Conservation (phyloP, 148 eudicot genomes). For the Dysphania ambrosioides region DNA sequence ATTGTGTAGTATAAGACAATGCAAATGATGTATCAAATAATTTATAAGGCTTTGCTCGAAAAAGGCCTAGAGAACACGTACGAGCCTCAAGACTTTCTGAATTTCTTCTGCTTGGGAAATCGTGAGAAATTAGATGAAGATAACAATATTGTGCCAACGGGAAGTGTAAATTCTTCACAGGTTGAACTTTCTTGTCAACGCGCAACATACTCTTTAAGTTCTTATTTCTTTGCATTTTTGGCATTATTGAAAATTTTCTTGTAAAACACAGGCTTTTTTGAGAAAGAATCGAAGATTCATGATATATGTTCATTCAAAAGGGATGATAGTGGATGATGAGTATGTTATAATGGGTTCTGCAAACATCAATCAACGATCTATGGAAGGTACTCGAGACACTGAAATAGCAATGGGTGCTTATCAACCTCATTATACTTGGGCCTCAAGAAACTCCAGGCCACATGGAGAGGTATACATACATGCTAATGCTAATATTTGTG, state of each 20-base stretch:
- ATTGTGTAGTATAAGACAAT: conserved; percentile 86
- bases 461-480: conserved; percentile 60
- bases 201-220: not conserved
- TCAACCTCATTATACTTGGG: conserved; percentile 83
- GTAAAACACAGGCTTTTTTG: conserved; percentile 40
- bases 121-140: conserved; percentile 44
- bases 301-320: conserved; percentile 93
- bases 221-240: not conserved
- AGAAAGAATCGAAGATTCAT: conserved; percentile 62
- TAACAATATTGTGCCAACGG: conserved; percentile 21
- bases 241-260: not conserved
- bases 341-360: conserved; percentile 86
- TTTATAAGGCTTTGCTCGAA: conserved; percentile 74
- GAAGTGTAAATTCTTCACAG: conserved; percentile 49
- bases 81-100: conserved; percentile 78
- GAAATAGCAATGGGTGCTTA: conserved; percentile 96
- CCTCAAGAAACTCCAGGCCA: conserved; percentile 37
- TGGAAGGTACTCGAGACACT: conserved; percentile 88
- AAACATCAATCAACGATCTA: conserved; percentile 91
- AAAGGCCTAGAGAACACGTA: conserved; percentile 52
- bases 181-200: conserved; percentile 21
- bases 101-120: conserved; percentile 81
- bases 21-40: conserved; percentile 93
- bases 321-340: conserved; percentile 93
- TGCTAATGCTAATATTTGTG: not conserved